Evolutionary conservation across 2,329 filamentous ascomycete species (phyloP), one percentile per base, ranked within the genome.

Genomic region (Thelonectria discophora): DNA sequence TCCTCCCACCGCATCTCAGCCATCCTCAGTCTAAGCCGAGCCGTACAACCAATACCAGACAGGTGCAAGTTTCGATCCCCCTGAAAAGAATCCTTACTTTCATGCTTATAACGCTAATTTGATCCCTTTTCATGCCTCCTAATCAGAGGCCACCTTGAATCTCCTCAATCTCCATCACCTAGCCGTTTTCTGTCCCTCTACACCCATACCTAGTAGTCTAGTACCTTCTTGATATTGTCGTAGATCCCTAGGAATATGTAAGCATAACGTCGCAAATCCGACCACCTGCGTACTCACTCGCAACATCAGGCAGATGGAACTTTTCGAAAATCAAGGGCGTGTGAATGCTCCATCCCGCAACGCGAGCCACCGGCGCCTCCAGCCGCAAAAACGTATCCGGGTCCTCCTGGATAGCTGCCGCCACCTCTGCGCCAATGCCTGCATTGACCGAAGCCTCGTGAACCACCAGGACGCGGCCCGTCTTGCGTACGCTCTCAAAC

Each of bases 361-460:
- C 89, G 51, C 94, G 86, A 66, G 89, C 86, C 8, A 97, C 91
- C 0, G 94, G 94, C 5, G 94, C 93, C 73, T 97, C 93, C 27
- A 97, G 79, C 3, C 89, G 84, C 65, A 95, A 75, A 74, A 97
- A 97, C 0, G 93, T 94, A 27, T 84, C 81, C 0, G 79, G 74
- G 58, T 90, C 88, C 68, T 95, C 92, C 75, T 97, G 93, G 53
- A 97, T 91, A 1, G 91, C 91, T 0, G 93, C 92, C 1, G 94
- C 92, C 1, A 97, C 89, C 74, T 97, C 93, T 5, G 94, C 93
- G 2, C 94, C 94, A 15, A 97, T 86, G 13, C 94, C 94, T 7
- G 91, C 91, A 71, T 97, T 97, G 65, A 94, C 84, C 90, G 95
- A 96, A 59, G 92, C 89, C 78, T 97, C 94, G 74, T 97, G 94